A percentile compares a stretch with the other conserved stretches of the same genome.
Evolutionary conservation across 2,329 filamentous ascomycete species (phyloP).

Genomic region (Aschersonia sp.): DNA sequence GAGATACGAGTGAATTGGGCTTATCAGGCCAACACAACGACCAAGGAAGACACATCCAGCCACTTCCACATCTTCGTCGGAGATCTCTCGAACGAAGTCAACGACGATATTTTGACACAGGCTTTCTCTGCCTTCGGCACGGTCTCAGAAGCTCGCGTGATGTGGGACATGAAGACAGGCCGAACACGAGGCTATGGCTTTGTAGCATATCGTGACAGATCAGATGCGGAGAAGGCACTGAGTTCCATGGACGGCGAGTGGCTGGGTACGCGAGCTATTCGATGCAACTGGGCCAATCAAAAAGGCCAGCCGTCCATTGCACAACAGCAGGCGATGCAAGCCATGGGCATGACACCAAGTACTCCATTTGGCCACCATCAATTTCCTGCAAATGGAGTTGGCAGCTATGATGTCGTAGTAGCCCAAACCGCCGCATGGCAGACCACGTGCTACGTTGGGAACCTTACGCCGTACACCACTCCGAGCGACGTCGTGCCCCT

Average conservation of each 20-base stretch:
- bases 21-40: constrained; percentile 87
- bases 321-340: constrained; percentile 91
- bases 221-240: constrained; percentile 88
- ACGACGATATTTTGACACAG: constrained; percentile 85
- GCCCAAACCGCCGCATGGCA: constrained; percentile 95
- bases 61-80: constrained; percentile 99
- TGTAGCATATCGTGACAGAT: constrained; percentile 87
- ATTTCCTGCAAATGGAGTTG: constrained; percentile 91
- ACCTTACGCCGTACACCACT: constrained; percentile 93
- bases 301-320: constrained; percentile 99
- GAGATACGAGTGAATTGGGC: constrained; percentile 99
- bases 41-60: constrained; percentile 94
- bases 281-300: constrained; percentile 99
- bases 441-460: constrained; percentile 96
- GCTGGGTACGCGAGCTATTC: constrained; percentile 94
- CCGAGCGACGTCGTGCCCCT: constrained; percentile 94
- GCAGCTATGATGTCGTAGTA: constrained; percentile 95
- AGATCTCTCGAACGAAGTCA: constrained; percentile 95
- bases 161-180: constrained; percentile 99
- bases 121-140: constrained; percentile 93
- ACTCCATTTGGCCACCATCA: constrained; percentile 95
- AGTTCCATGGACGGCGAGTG: constrained; percentile 99
- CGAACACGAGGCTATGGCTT: constrained; percentile 96
- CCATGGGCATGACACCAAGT: constrained; percentile 96
- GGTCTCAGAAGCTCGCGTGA: constrained; percentile 94